Base-by-base conservation (phyloP, 1,139 yeast genomes). In the Lodderomyces oxycetoniae region DNA sequence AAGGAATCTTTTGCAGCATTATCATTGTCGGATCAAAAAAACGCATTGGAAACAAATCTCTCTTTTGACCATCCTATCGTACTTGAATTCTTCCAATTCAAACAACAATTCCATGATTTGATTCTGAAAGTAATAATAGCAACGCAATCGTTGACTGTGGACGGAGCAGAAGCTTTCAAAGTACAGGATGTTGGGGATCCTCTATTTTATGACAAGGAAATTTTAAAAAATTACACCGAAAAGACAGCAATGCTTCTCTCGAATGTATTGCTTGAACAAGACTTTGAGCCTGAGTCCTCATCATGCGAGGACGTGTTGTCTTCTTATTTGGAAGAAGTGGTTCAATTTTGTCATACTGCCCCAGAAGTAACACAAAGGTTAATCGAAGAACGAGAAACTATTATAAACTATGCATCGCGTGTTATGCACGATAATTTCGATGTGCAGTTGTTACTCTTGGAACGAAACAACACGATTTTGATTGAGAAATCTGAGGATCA, bases 341-440 rank as follows among this genome's bases (percentile, higher is more conserved):
- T 63, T 11, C 66, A 67, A 24, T 60, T 72, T 23, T 61, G 76
- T 26, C 60, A 64, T 10, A 50, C 70, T 4, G 55, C 79, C 3
- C 57, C 73, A 31, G 46, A 57, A 0, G 55, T 77, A 4, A 70
- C 78, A 4, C 71, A 69, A 30, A 83, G 73, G 44, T 62, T 84
- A 43, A 73, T 79, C 26, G 84, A 79, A 35, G 88, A 82, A 50
- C 65, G 88, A 39, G 87, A 80, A 40, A 74, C 79, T 2, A 70
- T 83, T 19, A 56, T 81, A 35, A 82, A 79, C 46, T 81, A 81
- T 49, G 82, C 87, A 10, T 79, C 89, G 0, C 67, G 91, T 48
- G 79, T 81, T 35, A 79, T 83, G 87, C 82, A 80, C 45, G 79
- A 79, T 45, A 84, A 79, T 48, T 73, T 79, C 44, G 74, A 77